These are phyloP conservation scores for Geotrichum bryndzae DNA, from an alignment of 1,139 yeast species.

Conservation along the genomic window DNA sequence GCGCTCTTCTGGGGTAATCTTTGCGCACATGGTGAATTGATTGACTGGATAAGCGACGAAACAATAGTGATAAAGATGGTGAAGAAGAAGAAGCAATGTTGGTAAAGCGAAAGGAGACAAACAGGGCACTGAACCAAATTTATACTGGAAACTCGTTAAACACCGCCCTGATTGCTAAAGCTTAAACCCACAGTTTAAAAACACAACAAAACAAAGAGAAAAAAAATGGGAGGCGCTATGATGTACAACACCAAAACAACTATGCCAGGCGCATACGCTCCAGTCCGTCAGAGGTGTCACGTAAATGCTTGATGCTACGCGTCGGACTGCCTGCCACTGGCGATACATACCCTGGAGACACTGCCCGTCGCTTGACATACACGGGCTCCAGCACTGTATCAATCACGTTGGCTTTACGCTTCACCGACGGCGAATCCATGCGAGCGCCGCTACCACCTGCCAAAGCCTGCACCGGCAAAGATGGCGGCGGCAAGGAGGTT, in stretches of 20 bases:
- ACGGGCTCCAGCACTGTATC: slow-evolving; percentile 25
- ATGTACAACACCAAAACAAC: background rate
- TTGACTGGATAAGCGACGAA: background rate
- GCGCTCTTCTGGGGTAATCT: slow-evolving; percentile 15
- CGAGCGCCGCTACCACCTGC: background rate
- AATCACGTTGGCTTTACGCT: slow-evolving; percentile 23
- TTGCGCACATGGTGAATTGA: background rate
- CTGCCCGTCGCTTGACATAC: slow-evolving; percentile 30
- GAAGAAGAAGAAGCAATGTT: background rate
- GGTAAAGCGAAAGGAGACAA: background rate
- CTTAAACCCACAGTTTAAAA: background rate
- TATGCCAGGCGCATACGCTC: slow-evolving; percentile 25
- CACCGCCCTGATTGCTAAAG: background rate
- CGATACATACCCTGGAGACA: slow-evolving; percentile 28
- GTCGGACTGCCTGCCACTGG: slow-evolving; percentile 25
- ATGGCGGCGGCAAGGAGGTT: background rate
- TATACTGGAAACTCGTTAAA: background rate
- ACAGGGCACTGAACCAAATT: background rate
- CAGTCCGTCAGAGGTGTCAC: slow-evolving; percentile 29
- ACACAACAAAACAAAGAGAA: too few relatives aligned
- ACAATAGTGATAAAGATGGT: background rate
- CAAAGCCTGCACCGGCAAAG: background rate
- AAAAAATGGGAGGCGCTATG: background rate
- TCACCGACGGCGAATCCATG: slow-evolving; percentile 18
- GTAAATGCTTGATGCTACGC: slow-evolving; percentile 29